A percentile compares a stretch with the other conserved stretches of the same genome.
Evolutionary conservation across 2,329 filamentous ascomycete species (phyloP).

Genomic region (Cordyceps farinosa): DNA sequence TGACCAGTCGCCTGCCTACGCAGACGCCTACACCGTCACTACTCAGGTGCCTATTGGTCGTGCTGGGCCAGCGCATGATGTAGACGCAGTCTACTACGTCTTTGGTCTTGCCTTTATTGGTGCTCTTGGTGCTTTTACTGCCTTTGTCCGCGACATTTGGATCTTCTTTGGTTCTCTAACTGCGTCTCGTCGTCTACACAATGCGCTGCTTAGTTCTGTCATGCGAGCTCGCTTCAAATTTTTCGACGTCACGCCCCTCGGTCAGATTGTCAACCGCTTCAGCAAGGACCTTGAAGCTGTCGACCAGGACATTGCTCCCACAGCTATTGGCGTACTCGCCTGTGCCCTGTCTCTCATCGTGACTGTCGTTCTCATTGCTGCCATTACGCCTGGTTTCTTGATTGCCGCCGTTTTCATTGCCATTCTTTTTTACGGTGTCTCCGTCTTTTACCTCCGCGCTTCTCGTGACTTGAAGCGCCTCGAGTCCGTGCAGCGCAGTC

Average conservation of each 20-base stretch:
- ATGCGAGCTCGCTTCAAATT: slow-evolving; percentile 93
- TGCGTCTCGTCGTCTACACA: slow-evolving; percentile 82
- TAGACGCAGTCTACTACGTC: slow-evolving; percentile 82
- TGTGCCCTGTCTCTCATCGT: slow-evolving; percentile 68
- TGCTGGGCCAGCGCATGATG: slow-evolving; percentile 44
- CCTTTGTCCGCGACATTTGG: slow-evolving; percentile 78
- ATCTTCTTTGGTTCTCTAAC: slow-evolving; percentile 89
- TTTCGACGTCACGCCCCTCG: slow-evolving; percentile 92
- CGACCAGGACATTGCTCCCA: slow-evolving; percentile 91
- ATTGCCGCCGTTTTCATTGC: slow-evolving; percentile 84
- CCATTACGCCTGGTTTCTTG: slow-evolving; percentile 87
- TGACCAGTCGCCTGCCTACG: slow-evolving; percentile 10
- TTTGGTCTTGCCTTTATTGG: slow-evolving; percentile 78
- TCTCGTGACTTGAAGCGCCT: slow-evolving; percentile 95
- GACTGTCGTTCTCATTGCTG: slow-evolving; percentile 80
- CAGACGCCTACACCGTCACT: slow-evolving; percentile 15
- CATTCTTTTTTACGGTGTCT: slow-evolving; percentile 75
- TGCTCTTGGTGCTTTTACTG: slow-evolving; percentile 71
- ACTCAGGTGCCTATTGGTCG: slow-evolving; percentile 18
- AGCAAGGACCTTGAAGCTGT: slow-evolving; percentile 95
- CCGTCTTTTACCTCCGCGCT: slow-evolving; percentile 82
- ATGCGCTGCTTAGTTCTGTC: slow-evolving; percentile 71
- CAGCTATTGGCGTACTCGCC: slow-evolving; percentile 74
- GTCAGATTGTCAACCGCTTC: slow-evolving; percentile 97
- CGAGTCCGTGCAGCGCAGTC: slow-evolving; percentile 90